phyloP scores from a whole-genome alignment of 2,329 filamentous ascomycete species.

The Juglanconis sp. region DNA sequence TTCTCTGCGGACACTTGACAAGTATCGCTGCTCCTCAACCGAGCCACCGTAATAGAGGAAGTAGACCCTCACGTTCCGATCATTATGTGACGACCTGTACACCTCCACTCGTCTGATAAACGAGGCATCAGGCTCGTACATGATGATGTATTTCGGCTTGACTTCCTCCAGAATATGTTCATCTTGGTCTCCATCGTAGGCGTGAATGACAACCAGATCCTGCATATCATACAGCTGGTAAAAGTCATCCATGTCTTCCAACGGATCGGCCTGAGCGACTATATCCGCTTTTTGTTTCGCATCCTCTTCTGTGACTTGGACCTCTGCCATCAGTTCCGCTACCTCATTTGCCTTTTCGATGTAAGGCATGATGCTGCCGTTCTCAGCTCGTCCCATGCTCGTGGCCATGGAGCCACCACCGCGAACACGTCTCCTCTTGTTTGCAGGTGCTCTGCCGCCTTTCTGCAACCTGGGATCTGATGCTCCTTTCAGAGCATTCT shows the following conservation, averaged over 20 bases:
- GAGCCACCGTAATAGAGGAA: slow-evolving; percentile 95
- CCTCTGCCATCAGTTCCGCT: slow-evolving; percentile 75
- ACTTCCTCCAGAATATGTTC: slow-evolving; percentile 95
- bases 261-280: slow-evolving; percentile 61
- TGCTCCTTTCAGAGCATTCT: slow-evolving; percentile 69
- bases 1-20: slow-evolving; percentile 84
- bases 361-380: slow-evolving; percentile 70
- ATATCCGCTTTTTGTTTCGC: slow-evolving; percentile 73
- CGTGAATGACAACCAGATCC: slow-evolving; percentile 82
- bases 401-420: slow-evolving; percentile 67
- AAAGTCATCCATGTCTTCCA: slow-evolving; percentile 89
- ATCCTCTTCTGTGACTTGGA: slow-evolving; percentile 77
- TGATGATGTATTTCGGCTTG: slow-evolving; percentile 90
- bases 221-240: slow-evolving; percentile 90
- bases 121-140: slow-evolving; percentile 95
- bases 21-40: slow-evolving; percentile 91
- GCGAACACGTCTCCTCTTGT: slow-evolving; percentile 80
- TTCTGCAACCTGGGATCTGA: slow-evolving; percentile 53
- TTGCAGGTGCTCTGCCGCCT: slow-evolving; percentile 67
- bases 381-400: slow-evolving; percentile 61
- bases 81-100: slow-evolving; percentile 89
- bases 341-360: slow-evolving; percentile 84
- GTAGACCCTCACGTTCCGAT: slow-evolving; percentile 86
- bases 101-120: slow-evolving; percentile 95
- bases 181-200: slow-evolving; percentile 93